Conservation (phyloP, 2,329 filamentous ascomycete species). For the Zarea fungicola region DNA sequence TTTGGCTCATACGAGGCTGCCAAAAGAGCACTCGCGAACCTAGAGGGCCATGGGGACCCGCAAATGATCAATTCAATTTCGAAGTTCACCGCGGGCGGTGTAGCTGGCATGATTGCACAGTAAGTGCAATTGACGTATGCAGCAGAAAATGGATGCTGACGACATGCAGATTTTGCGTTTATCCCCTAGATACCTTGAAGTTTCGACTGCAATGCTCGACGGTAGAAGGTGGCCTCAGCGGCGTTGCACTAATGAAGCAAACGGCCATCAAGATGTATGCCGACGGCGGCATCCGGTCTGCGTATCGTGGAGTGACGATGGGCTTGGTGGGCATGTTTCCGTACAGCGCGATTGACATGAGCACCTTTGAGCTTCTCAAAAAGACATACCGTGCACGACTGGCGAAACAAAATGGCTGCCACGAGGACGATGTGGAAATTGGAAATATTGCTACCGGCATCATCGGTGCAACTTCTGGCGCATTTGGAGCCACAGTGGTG, state of each 20-base stretch:
- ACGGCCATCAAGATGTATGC: slow-evolving; percentile 85
- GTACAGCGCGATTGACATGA: slow-evolving; percentile 93
- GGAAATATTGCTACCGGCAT: slow-evolving; percentile 80
- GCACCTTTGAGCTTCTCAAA: slow-evolving; percentile 92
- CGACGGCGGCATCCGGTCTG: slow-evolving; percentile 66
- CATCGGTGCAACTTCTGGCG: slow-evolving; percentile 87
- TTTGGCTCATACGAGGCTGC: slow-evolving; percentile 96
- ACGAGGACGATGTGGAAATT: slow-evolving; percentile 77
- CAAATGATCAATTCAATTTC: slow-evolving; percentile 74
- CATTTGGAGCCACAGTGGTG: slow-evolving; percentile 86
- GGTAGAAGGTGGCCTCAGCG: slow-evolving; percentile 76
- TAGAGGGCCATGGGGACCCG: slow-evolving; percentile 85
- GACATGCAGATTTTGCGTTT: slow-evolving; percentile 70
- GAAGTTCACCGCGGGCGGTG: slow-evolving; percentile 84
- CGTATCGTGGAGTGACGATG: slow-evolving; percentile 91
- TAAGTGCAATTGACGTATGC: slow-evolving; percentile 36
- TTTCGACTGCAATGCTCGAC: slow-evolving; percentile 89
- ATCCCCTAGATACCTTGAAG: slow-evolving; percentile 82
- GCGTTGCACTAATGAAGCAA: slow-evolving; percentile 73
- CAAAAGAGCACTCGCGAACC: slow-evolving; percentile 75
- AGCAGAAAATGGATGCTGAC: slow-evolving; percentile 19
- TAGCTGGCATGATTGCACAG: slow-evolving; percentile 93
- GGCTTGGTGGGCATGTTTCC: slow-evolving; percentile 95
- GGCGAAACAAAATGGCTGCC: slow-evolving; percentile 61
- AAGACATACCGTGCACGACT: slow-evolving; percentile 64